Base-by-base conservation (phyloP, 1,139 yeast species). In the Nakaseomyces uthaithaninus region DNA sequence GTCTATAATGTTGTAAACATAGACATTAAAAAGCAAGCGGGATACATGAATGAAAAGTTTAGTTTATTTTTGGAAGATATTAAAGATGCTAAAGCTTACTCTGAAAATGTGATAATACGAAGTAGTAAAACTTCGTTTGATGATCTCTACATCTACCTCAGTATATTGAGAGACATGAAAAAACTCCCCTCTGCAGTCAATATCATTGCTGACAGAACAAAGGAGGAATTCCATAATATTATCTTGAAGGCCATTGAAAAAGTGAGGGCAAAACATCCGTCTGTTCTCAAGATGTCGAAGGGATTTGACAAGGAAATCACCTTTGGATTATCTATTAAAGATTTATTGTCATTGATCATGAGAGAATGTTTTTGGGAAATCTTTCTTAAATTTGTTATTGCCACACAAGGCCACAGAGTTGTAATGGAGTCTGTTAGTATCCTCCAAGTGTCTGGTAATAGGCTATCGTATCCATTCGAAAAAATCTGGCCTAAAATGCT, bases 311-410 rank as follows among this genome's bases (percentile, higher is more conserved):
- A 39, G 17, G 52, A 57, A 22, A 48, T 52, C n/a, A 59, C 56
- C 16, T 57, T 60, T 40, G 64, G 63, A n/a, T 37, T 55, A 3
- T 50, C 67, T 2, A 54, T 55, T 41, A 58, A 50, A 44, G 83
- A 78, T 45, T 61, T 74, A 18, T 66, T 79, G 11, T 75, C 81
- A 1, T 59, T 72, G 1, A 69, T 84, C 0, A 65, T 85, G 33
- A 77, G 79, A 49, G 89, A 83, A 49, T 67, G 85, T 38, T 82
- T 83, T 50, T 77, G 84, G 58, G 69, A 77, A 2, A 67, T 84
- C 8, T 85, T 82, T 52, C 66, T 75, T 20, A 80, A 77, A 55
- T 62, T 77, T 42, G 63, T 81, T 41, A 71, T 77, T 16, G 77
- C 83, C 5, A 60, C 85, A 19, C 94, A 85, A 62, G 74, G 75